These are phyloP conservation scores for Vinca minor DNA, from an alignment of 257 asterid species.

Conservation along the genomic window DNA sequence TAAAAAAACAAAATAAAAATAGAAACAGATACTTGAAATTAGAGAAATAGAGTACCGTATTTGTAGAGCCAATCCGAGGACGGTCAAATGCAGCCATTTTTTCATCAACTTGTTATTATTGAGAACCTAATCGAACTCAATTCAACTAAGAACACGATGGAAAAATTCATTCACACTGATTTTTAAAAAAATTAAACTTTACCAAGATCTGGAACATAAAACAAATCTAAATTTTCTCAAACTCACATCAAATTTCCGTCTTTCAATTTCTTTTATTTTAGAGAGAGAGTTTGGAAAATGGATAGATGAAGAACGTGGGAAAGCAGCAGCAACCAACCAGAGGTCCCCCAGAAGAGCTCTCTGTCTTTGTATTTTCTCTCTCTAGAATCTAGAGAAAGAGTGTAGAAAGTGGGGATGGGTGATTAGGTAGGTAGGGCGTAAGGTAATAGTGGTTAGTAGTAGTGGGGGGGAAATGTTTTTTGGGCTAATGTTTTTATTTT, in stretches of 20 bases:
- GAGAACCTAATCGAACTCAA: background rate
- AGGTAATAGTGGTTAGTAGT: background rate
- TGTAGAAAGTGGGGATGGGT: too few species aligned
- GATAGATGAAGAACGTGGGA: conserved; percentile 1
- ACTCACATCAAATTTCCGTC: background rate
- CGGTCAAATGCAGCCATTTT: conserved; percentile 85
- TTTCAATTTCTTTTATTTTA: background rate
- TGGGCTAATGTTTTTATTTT: background rate
- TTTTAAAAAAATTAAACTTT: background rate
- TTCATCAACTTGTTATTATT: background rate
- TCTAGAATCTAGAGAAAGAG: background rate
- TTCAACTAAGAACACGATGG: background rate
- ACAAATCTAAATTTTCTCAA: background rate
- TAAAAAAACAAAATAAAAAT: background rate
- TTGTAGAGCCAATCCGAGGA: conserved; percentile 78
- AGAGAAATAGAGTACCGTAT: conserved; percentile 46
- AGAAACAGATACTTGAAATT: background rate
- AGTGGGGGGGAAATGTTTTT: background rate
- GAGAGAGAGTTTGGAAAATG: background rate
- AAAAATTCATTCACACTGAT: conserved; percentile 7
- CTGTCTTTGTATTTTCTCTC: background rate
- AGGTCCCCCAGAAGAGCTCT: background rate
- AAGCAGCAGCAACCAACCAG: conserved; percentile 4
- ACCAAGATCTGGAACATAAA: background rate
- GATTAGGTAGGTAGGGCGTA: conserved; percentile 14